Evolutionary conservation across 1,284 basidiomycete genomes (phyloP).

Genomic region (Trametes sp.): DNA sequence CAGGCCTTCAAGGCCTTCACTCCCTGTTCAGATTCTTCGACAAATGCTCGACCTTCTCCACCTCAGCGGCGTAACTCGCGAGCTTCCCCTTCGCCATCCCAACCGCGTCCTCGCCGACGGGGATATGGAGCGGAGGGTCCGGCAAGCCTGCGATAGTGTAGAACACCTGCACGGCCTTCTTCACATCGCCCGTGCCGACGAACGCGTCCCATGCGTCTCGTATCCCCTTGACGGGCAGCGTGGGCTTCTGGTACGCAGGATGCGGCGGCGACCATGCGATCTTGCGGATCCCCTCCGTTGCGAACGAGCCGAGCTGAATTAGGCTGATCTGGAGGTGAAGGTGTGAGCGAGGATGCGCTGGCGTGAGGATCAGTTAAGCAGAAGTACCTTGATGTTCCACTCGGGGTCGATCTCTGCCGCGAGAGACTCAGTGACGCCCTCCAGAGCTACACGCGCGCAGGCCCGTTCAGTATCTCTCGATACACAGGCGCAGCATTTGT

Average conservation of each 20-base stretch:
- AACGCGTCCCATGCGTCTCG: slow-evolving; percentile 1
- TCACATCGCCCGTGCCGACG: slow-evolving; percentile 12
- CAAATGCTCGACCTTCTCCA: slow-evolving; percentile 3
- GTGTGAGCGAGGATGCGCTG: background rate
- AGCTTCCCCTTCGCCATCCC: background rate
- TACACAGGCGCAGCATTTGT: background rate
- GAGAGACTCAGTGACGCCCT: slow-evolving; percentile 44
- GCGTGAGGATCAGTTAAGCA: background rate
- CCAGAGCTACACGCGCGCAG: slow-evolving; percentile 21
- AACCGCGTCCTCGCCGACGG: slow-evolving; percentile 9
- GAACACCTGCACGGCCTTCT: slow-evolving; percentile 14
- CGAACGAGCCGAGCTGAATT: background rate
- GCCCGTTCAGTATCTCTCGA: too few relatives aligned
- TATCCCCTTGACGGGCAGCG: background rate
- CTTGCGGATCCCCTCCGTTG: slow-evolving; percentile 2
- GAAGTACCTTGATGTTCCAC: slow-evolving; percentile 48
- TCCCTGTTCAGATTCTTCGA: background rate
- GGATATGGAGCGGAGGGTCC: slow-evolving; percentile 25
- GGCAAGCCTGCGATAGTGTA: slow-evolving; percentile 19
- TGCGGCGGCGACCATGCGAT: slow-evolving; percentile 11
- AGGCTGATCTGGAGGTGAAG: background rate
- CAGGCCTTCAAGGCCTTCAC: too few relatives aligned
- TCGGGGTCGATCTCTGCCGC: slow-evolving; percentile 43
- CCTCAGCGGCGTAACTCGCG: background rate
- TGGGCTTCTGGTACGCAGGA: slow-evolving; percentile 26